phyloP scores from a whole-genome alignment of 2,329 filamentous ascomycete species.

The Lojkania enalia region DNA sequence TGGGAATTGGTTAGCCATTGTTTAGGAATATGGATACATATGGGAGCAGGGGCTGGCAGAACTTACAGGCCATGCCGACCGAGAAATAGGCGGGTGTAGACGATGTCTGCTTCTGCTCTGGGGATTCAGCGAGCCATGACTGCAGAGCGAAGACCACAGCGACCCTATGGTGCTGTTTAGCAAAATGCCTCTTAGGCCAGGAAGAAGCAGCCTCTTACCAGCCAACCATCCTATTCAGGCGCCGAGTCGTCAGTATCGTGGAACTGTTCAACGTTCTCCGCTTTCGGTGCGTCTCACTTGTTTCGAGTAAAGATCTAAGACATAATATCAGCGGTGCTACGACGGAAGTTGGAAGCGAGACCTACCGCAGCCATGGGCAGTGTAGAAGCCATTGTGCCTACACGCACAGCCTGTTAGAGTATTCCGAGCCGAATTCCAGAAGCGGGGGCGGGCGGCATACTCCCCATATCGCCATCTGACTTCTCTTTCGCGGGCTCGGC shows the following conservation, averaged over 20 bases:
- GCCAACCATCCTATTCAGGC: conserved; percentile 60
- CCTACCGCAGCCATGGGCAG: conserved; percentile 87
- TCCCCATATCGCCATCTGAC: conserved; percentile 68
- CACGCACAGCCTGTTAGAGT: conserved; percentile 24
- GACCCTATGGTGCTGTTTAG: conserved; percentile 55
- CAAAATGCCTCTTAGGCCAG: not conserved
- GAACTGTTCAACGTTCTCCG: conserved; percentile 9
- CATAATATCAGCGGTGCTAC: conserved; percentile 33
- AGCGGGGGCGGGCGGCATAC: conserved; percentile 50
- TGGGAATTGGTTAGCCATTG: conserved; percentile 17
- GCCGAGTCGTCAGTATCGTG: conserved; percentile 20
- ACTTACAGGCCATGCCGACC: conserved; percentile 77
- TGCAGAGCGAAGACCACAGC: conserved; percentile 75
- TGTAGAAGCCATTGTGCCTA: conserved; percentile 70
- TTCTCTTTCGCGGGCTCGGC: conserved; percentile 71
- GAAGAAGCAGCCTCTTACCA: conserved; percentile 51
- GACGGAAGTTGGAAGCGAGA: conserved; percentile 22
- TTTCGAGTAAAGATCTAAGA: conserved; percentile 83
- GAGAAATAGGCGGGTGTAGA: conserved; percentile 74
- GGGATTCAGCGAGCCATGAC: conserved; percentile 76
- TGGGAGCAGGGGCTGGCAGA: not conserved
- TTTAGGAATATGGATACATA: not conserved
- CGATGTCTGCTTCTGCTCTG: conserved; percentile 65
- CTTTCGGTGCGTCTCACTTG: conserved; percentile 58
- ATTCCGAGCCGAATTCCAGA: not conserved